Percentiles rank a stretch among this genome's conserved stretches.
phyloP scores from a whole-genome alignment of 768 basidiomycete species.

The Mycena galericulata region DNA sequence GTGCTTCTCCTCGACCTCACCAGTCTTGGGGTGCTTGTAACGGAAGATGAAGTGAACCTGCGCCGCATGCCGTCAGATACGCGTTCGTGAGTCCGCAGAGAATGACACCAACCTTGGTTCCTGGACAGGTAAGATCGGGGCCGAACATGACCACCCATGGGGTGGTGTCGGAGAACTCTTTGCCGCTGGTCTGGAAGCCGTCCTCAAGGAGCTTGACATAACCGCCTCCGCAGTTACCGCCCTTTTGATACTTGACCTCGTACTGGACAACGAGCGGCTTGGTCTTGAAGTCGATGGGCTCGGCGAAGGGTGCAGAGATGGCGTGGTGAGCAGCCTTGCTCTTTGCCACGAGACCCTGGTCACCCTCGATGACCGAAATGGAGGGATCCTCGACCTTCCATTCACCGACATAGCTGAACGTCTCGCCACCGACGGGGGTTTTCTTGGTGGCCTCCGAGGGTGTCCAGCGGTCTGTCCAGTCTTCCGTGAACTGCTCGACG shows the following conservation, averaged over 20 bases:
- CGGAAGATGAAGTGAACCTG: conserved; percentile 99
- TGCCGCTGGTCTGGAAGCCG: conserved; percentile 92
- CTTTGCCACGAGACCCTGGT: conserved; percentile 94
- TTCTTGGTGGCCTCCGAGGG: conserved; percentile 98
- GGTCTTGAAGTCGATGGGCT: conserved; percentile 81
- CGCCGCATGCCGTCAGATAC: conserved; percentile 14
- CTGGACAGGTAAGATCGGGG: conserved; percentile 93
- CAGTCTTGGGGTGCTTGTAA: conserved; percentile 92
- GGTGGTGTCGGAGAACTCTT: conserved; percentile 94
- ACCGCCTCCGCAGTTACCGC: conserved; percentile 98
- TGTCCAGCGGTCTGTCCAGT: conserved; percentile 94
- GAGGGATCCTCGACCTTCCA: conserved; percentile 96
- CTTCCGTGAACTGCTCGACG: conserved; percentile 95
- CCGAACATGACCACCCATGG: conserved; percentile 99
- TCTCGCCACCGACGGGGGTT: conserved; percentile 95
- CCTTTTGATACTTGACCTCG: conserved; percentile 99
- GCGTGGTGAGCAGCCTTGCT: conserved; percentile 98
- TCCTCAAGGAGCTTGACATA: conserved; percentile 97
- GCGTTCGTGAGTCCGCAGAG: not conserved
- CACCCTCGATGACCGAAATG: conserved; percentile 81
- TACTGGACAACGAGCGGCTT: conserved; percentile 96
- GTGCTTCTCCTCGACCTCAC: conserved; percentile 98
- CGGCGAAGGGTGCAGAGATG: conserved; percentile 91
- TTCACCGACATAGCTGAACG: conserved; percentile 96
- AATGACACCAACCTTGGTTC: conserved; percentile 75